Evolutionary conservation across 2,329 filamentous ascomycete genomes (phyloP), one percentile per base, ranked within the genome.

Genomic region (Rutstroemia sp.): DNA sequence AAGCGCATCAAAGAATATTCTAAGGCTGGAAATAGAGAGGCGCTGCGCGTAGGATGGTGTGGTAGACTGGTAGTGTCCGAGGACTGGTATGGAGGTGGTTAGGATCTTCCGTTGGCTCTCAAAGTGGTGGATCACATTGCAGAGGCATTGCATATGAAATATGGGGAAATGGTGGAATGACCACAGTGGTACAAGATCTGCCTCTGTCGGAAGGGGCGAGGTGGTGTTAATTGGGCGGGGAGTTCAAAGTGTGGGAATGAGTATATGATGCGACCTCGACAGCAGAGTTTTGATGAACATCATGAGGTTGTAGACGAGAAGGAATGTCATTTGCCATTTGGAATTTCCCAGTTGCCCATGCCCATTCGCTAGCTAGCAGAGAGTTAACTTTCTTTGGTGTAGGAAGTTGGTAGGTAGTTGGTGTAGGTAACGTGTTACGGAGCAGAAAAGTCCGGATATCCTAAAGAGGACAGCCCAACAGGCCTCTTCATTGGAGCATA

Each of bases 151-250:
- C 53, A 55, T 37, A 38, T 16, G 39, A 23, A 41, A 48, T 55
- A 50, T 55, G 53, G 53, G 25, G 53, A 55, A 42, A 55, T 55
- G 53, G 19, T 10, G 30, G 30, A 34, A 34, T 34, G 30, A 54
- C 46, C 25, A 41, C 10, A 27, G 25, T 30, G n/a, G 45, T 37
- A 25, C 38, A 55, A 37, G 25, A 50, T 55, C 27, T 37, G 46
- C 42, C 41, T 17, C 10, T 41, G 5, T 7, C 16, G 5, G 17
- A 42, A 17, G 38, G 38, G 14, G 38, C 51, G 27, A 48, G 7
- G 38, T 21, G 16, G 47, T 54, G 16, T n/a, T 54, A 25, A 30
- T 48, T 41, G 12, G 46, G 42, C 37, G 48, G 39, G 7, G 19
- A 17, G 4, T 17, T 54, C 7, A 37, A 19, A n/a, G 21, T 21